phyloP scores from a whole-genome alignment of 345 rosid genomes.

The Lumnitzera racemosa region DNA sequence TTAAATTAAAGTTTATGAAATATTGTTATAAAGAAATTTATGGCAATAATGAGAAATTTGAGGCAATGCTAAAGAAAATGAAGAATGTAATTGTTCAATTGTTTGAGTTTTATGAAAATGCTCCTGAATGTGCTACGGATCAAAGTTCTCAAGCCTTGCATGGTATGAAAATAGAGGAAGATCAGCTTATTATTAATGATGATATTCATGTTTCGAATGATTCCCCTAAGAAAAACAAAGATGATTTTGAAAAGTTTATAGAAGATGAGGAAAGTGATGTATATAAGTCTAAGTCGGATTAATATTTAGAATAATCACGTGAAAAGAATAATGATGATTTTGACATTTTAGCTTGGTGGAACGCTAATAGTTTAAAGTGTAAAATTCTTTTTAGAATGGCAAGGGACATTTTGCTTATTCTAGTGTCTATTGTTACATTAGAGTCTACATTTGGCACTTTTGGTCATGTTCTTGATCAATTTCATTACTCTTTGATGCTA shows the following conservation, averaged over 20 bases:
- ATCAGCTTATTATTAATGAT: not conserved
- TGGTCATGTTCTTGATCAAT: not conserved
- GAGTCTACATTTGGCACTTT: conserved; percentile 3
- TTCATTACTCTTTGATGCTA: conserved; percentile 2
- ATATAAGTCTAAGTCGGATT: too few species aligned
- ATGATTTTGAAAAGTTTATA: too few species aligned
- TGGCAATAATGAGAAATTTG: too few species aligned
- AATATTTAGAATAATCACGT: too few species aligned
- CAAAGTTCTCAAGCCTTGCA: not conserved
- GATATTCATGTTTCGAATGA: not conserved
- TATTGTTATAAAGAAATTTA: too few species aligned
- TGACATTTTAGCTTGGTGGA: conserved; percentile 2
- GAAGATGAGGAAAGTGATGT: too few species aligned
- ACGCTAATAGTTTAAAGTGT: not conserved
- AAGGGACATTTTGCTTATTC: not conserved
- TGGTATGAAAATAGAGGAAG: not conserved
- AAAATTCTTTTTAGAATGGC: not conserved
- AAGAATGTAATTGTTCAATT: not conserved
- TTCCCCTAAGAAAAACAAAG: too few species aligned
- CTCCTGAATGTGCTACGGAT: not conserved
- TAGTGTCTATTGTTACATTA: not conserved
- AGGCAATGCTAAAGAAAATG: too few species aligned
- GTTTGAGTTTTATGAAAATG: not conserved
- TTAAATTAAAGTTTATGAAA: too few species aligned
- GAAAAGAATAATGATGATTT: too few species aligned